Percentiles rank a stretch among this genome's conserved stretches.
phyloP scores from a whole-genome alignment of 2,329 filamentous ascomycete genomes.

The Alternaria atra region DNA sequence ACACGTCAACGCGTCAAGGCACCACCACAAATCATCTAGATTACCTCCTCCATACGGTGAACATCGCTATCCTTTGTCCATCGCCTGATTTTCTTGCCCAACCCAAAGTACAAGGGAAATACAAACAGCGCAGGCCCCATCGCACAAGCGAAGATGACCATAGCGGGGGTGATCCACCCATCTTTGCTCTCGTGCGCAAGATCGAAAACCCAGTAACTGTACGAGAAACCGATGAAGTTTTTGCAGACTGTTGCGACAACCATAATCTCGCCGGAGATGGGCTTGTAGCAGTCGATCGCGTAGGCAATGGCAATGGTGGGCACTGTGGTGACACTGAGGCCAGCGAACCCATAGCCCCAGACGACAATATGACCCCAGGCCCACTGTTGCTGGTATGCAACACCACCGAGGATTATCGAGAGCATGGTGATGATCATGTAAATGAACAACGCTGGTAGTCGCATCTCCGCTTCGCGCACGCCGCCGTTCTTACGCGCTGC shows the following conservation, averaged over 20 bases:
- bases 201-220: constrained; percentile 55
- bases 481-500: constrained; percentile 63
- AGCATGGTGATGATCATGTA: constrained; percentile 62
- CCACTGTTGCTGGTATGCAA: constrained; percentile 61
- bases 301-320: constrained; percentile 57
- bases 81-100: constrained; percentile 53
- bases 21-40: constrained; percentile 3
- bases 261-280: constrained; percentile 58
- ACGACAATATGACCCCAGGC: constrained; percentile 60
- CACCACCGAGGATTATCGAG: constrained; percentile 58
- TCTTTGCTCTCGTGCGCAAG: constrained; percentile 44
- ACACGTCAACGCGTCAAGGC: neutral
- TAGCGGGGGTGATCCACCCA: constrained; percentile 54
- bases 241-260: constrained; percentile 57
- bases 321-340: constrained; percentile 53
- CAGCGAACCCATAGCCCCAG: constrained; percentile 58
- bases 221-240: constrained; percentile 56
- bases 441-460: constrained; percentile 56
- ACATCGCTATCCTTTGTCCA: constrained; percentile 46
- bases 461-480: constrained; percentile 67
- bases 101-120: constrained; percentile 53
- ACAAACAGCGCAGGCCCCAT: constrained; percentile 52
- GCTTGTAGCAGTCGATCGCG: constrained; percentile 59
- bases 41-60: constrained; percentile 27
- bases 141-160: constrained; percentile 55